phyloP scores from a whole-genome alignment of 768 basidiomycete genomes.

The Pholiota conissans region DNA sequence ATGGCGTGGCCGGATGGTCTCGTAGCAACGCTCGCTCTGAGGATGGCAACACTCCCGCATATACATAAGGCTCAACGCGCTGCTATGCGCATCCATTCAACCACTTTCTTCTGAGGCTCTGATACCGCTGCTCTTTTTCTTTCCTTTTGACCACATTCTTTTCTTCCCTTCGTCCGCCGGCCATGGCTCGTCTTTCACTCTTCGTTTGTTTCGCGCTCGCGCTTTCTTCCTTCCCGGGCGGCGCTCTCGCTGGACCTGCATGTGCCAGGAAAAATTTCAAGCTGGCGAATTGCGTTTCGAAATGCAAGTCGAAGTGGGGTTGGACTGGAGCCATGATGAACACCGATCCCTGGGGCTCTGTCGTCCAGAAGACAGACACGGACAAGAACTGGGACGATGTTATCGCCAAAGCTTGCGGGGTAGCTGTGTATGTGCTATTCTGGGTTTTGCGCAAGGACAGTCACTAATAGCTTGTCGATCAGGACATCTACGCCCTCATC shows the following conservation, averaged over 20 bases:
- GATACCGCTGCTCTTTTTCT: slow-evolving; percentile 12
- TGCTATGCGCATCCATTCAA: background rate
- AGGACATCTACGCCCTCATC: slow-evolving; percentile 14
- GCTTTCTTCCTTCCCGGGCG: slow-evolving; percentile 33
- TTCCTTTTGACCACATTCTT: slow-evolving; percentile 23
- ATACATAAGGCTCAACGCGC: background rate
- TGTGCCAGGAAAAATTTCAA: slow-evolving; percentile 39
- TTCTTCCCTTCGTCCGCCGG: slow-evolving; percentile 22
- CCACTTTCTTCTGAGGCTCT: background rate
- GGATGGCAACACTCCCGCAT: slow-evolving; percentile 1
- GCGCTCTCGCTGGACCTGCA: slow-evolving; percentile 45
- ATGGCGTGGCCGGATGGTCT: slow-evolving; percentile 14
- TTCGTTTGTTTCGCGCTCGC: slow-evolving; percentile 34
- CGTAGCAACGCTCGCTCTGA: slow-evolving; percentile 20
- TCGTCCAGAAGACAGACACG: slow-evolving; percentile 37
- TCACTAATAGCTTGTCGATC: slow-evolving; percentile 8
- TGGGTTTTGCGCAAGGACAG: background rate
- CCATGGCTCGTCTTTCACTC: slow-evolving; percentile 38
- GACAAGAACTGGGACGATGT: slow-evolving; percentile 31
- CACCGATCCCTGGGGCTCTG: slow-evolving; percentile 56
- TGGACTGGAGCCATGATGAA: slow-evolving; percentile 51
- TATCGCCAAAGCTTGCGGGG: slow-evolving; percentile 46
- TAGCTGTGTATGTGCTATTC: slow-evolving; percentile 12
- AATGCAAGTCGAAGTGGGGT: slow-evolving; percentile 45
- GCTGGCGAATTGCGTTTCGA: slow-evolving; percentile 34